Percentiles rank a stretch among this genome's conserved stretches.
Evolutionary conservation across 768 basidiomycete species (phyloP).

Genomic region (Boletus fagicola): DNA sequence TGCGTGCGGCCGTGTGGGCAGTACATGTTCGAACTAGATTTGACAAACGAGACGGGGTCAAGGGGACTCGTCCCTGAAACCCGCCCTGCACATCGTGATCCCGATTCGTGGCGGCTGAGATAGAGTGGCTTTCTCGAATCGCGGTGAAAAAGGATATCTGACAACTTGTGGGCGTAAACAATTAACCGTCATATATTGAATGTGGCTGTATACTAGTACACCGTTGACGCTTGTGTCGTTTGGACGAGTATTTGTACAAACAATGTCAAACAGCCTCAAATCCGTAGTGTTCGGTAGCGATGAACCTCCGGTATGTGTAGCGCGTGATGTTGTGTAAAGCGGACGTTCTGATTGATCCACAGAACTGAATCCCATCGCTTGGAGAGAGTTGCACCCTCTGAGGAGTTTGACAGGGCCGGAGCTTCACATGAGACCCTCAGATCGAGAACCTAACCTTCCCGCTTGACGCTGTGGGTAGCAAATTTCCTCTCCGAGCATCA

Average conservation of each 20-base stretch:
- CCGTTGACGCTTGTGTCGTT: background rate
- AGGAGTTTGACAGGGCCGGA: constrained; percentile 2
- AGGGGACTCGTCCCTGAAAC: constrained; percentile 9
- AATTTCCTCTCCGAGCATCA: constrained; percentile 4
- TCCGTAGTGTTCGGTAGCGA: background rate
- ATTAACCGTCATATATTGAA: background rate
- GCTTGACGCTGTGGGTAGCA: background rate
- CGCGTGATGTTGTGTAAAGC: background rate
- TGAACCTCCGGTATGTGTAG: background rate
- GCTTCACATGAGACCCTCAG: constrained; percentile 15
- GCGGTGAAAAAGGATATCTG: background rate
- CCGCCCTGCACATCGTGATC: constrained; percentile 13
- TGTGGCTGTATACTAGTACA: no score
- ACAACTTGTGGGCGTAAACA: background rate
- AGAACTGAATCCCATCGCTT: constrained; percentile 1
- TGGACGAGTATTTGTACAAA: constrained; percentile 2
- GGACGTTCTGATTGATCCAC: background rate
- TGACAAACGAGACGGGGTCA: no score
- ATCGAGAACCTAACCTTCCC: constrained; percentile 17
- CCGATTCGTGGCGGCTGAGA: background rate
- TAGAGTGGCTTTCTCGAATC: background rate
- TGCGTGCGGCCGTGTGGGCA: background rate
- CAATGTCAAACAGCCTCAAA: constrained; percentile 4
- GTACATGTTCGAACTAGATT: background rate
- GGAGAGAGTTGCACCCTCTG: background rate